Percentiles rank a stretch among this genome's conserved stretches.
These are phyloP conservation scores for Eimeria maxima DNA, from an alignment of 169 alveolate genomes.

Conservation along the genomic window DNA sequence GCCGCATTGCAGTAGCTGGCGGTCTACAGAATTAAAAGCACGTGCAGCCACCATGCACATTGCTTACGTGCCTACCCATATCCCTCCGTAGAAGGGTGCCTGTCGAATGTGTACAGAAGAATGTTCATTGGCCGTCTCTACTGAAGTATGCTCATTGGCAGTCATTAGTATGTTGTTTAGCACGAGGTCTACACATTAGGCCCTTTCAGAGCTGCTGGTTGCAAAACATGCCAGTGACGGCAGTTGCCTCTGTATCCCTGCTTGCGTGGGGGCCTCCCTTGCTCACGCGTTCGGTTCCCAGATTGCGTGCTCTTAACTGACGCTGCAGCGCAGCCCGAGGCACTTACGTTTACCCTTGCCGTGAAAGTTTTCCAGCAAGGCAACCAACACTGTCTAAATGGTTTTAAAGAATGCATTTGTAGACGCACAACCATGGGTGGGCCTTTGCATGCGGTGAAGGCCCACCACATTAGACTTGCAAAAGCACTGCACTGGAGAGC, in stretches of 20 bases:
- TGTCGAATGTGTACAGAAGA: not conserved
- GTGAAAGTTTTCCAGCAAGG: not conserved
- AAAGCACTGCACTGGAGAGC: not conserved
- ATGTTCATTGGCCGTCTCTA: not conserved
- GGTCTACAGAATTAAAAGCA: not conserved
- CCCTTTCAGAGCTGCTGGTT: not conserved
- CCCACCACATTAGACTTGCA: not conserved
- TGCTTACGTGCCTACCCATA: not conserved
- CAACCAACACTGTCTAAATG: not conserved
- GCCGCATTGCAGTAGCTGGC: slow-evolving; percentile 16
- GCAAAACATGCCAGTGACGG: not conserved
- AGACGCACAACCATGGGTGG: not conserved
- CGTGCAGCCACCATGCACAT: not conserved
- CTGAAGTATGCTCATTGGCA: not conserved
- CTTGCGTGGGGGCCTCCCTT: not conserved
- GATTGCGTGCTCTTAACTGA: not conserved
- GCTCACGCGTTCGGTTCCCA: not conserved
- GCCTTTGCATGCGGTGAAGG: not conserved
- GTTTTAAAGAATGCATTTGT: not conserved
- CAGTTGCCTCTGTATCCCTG: not conserved
- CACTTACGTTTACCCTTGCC: not conserved
- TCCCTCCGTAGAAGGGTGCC: not conserved
- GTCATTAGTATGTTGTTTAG: not conserved
- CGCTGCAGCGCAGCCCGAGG: slow-evolving; percentile 6
- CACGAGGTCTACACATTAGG: not conserved